Percentiles rank a stretch among this genome's conserved stretches.
These are phyloP conservation scores for Nidula microcarpa DNA, from an alignment of 768 basidiomycete genomes.

Conservation along the genomic window DNA sequence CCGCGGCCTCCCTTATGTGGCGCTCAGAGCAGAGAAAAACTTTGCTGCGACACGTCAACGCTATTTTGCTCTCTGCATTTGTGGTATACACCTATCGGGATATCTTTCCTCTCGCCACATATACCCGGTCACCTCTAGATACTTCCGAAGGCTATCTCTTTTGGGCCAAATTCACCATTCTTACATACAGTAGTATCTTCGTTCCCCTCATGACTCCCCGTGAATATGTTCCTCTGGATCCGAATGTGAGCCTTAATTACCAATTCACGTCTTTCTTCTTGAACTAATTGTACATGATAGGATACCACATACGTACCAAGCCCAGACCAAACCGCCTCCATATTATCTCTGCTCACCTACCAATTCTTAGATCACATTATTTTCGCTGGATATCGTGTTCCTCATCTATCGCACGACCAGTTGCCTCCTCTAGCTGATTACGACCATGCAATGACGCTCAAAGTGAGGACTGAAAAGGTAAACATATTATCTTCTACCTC, in stretches of 20 bases:
- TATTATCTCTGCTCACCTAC: constrained; percentile 40
- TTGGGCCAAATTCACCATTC: constrained; percentile 44
- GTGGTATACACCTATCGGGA: constrained; percentile 50
- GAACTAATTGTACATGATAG: constrained; percentile 10
- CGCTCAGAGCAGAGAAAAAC: not conserved
- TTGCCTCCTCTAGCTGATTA: constrained; percentile 63
- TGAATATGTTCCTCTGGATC: constrained; percentile 50
- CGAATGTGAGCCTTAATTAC: constrained; percentile 28
- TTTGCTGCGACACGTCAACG: not conserved
- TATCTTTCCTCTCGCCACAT: constrained; percentile 55
- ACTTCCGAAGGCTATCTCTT: constrained; percentile 35
- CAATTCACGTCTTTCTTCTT: not conserved
- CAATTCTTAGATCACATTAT: constrained; percentile 55
- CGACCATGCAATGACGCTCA: constrained; percentile 30
- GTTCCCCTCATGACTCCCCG: constrained; percentile 53
- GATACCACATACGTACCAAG: constrained; percentile 26
- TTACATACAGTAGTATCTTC: constrained; percentile 37
- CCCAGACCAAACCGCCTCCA: constrained; percentile 49
- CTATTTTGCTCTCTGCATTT: constrained; percentile 24
- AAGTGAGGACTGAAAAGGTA: constrained; percentile 20
- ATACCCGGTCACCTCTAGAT: constrained; percentile 39
- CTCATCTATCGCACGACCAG: constrained; percentile 45
- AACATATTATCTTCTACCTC: constrained; percentile 19
- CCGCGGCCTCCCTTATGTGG: not conserved
- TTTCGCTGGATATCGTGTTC: constrained; percentile 34